Evolutionary conservation across 176 grass and related monocot species (phyloP).

Genomic region (Rhipidocladum racemiflorum): DNA sequence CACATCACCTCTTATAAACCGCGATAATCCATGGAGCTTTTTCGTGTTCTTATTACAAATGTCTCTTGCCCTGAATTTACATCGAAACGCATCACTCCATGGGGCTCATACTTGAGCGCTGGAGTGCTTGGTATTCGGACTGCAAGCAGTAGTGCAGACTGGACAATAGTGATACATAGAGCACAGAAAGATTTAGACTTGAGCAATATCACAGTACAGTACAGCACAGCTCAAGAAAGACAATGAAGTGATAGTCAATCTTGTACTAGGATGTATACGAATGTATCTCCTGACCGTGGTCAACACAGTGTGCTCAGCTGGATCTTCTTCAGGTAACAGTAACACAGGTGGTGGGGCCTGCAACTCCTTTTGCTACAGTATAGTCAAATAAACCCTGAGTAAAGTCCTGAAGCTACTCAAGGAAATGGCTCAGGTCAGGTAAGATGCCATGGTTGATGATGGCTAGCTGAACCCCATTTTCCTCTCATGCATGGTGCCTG

Average conservation of each 20-base stretch:
- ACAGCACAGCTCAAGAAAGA: neutral
- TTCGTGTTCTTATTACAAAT: neutral
- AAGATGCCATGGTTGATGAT: neutral
- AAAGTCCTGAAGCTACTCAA: neutral
- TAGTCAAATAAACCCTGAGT: neutral
- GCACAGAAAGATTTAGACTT: neutral
- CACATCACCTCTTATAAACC: neutral
- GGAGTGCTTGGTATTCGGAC: neutral
- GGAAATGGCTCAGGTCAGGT: neutral
- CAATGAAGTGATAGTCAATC: neutral
- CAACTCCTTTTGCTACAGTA: neutral
- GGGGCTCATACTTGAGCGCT: neutral
- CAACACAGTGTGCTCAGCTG: neutral
- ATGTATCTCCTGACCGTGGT: neutral
- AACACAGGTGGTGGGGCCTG: neutral
- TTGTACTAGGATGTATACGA: neutral
- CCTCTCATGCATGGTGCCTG: neutral
- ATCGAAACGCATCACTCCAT: neutral
- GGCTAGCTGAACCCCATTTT: neutral
- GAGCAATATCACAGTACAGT: neutral
- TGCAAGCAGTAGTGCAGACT: neutral
- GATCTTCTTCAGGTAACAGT: neutral
- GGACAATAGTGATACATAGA: neutral
- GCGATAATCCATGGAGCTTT: neutral
- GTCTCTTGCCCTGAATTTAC: neutral